Evolutionary conservation across 2,329 filamentous ascomycete species (phyloP).

Genomic region (Coniella vitis): DNA sequence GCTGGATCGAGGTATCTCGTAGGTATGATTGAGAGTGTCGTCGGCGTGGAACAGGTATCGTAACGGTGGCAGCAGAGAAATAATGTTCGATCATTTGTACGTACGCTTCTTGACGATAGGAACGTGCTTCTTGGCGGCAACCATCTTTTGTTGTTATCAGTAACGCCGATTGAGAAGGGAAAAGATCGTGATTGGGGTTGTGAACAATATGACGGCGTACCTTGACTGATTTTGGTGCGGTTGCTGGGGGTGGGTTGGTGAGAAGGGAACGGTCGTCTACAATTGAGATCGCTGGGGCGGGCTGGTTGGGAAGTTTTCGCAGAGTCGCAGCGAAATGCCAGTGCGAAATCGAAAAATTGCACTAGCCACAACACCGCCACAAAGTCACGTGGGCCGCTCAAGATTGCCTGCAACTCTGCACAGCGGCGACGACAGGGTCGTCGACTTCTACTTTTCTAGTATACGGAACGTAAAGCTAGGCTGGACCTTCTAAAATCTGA

Average conservation of each 20-base stretch:
- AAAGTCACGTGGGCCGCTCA: not conserved
- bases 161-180: not conserved
- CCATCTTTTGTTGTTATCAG: conserved; percentile 59
- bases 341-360: conserved; percentile 5
- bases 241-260: conserved; percentile 14
- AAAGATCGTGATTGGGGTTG: not conserved
- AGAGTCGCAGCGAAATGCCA: conserved; percentile 4
- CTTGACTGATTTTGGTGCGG: conserved; percentile 16
- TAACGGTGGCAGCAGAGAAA: conserved; percentile 13
- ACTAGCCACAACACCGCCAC: conserved; percentile 7
- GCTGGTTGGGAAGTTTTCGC: conserved; percentile 7
- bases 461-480: too few species aligned
- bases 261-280: conserved; percentile 9
- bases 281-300: conserved; percentile 2
- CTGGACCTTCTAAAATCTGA: too few species aligned
- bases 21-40: conserved; percentile 1
- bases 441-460: not conserved
- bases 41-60: not conserved
- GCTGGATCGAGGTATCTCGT: not conserved
- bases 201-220: conserved; percentile 6
- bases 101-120: conserved; percentile 99
- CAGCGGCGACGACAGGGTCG: too few species aligned
- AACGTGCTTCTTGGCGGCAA: conserved; percentile 98
- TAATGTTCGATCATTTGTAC: conserved; percentile 36
- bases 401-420: not conserved